Conservation (phyloP, 1,284 basidiomycete genomes). For the Puccinia polysora region DNA sequence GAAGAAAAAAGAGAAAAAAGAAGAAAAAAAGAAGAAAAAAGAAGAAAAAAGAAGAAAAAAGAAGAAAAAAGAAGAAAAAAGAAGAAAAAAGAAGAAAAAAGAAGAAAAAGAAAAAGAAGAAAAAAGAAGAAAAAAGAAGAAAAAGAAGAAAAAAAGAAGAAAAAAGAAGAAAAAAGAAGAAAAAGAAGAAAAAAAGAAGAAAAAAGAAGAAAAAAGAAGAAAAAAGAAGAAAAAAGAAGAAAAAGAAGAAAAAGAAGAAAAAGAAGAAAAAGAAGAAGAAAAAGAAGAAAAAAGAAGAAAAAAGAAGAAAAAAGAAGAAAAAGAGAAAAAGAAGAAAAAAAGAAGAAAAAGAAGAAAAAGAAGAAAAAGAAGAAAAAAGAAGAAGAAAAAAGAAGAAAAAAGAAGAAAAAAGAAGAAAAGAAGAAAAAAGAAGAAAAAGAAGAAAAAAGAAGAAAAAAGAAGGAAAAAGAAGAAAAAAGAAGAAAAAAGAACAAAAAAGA, state of each 20-base stretch:
- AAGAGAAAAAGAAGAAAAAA: not conserved
- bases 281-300: not conserved
- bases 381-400: not conserved
- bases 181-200: not conserved
- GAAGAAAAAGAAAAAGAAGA: too few species aligned
- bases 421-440: conserved; percentile 50
- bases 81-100: too few species aligned
- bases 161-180: conserved; percentile 69
- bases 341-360: not conserved
- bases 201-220: not conserved
- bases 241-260: not conserved
- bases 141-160: conserved; percentile 64
- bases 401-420: not conserved
- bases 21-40: too few species aligned
- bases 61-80: too few species aligned
- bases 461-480: conserved; percentile 39
- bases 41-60: too few species aligned
- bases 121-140: too few species aligned
- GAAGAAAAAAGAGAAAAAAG: too few species aligned
- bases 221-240: not conserved
- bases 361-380: not conserved
- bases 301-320: not conserved
- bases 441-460: conserved; percentile 54
- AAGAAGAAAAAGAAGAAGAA: not conserved
- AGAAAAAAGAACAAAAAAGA: conserved; percentile 1